Evolutionary conservation across 192 early-diverging fungal species (phyloP).

Genomic region (Coemansia furcata): DNA sequence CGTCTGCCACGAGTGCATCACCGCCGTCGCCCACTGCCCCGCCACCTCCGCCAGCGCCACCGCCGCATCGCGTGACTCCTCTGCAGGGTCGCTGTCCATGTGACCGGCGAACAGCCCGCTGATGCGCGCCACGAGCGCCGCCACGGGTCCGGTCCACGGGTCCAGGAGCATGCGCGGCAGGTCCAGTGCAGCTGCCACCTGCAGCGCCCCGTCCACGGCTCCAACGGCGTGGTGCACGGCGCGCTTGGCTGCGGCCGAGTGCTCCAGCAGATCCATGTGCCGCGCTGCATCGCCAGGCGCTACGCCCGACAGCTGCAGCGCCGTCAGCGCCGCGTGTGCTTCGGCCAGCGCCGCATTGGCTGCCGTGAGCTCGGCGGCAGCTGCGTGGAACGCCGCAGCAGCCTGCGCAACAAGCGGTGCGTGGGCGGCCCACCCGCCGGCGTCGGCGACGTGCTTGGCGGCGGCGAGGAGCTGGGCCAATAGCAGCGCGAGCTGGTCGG

Average conservation of each 20-base stretch:
- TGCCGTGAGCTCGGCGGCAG: neutral
- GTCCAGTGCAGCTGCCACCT: neutral
- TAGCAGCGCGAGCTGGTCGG: slow-evolving; percentile 15
- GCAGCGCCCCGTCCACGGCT: neutral
- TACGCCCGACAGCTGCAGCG: slow-evolving; percentile 18
- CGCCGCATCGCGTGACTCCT: neutral
- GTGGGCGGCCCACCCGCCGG: slow-evolving; percentile 24
- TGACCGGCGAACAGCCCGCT: neutral
- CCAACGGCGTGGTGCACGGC: neutral
- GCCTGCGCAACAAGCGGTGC: neutral
- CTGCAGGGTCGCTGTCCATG: neutral
- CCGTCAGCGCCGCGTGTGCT: neutral
- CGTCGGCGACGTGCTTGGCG: slow-evolving; percentile 13
- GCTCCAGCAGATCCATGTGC: neutral
- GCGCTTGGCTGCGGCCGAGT: neutral
- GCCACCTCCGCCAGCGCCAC: slow-evolving; percentile 15
- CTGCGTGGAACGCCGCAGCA: neutral
- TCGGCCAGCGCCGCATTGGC: slow-evolving; percentile 13
- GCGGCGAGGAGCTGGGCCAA: slow-evolving; percentile 23
- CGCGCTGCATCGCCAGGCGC: neutral
- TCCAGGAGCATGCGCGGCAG: slow-evolving; percentile 7
- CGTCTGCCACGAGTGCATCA: slow-evolving; percentile 47
- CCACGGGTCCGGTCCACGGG: slow-evolving; percentile 5
- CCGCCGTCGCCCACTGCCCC: slow-evolving; percentile 36
- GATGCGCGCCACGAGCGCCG: neutral